Base-by-base conservation (phyloP, 495 filamentous ascomycete species). In the Podospora bellae-mahoneyi region DNA sequence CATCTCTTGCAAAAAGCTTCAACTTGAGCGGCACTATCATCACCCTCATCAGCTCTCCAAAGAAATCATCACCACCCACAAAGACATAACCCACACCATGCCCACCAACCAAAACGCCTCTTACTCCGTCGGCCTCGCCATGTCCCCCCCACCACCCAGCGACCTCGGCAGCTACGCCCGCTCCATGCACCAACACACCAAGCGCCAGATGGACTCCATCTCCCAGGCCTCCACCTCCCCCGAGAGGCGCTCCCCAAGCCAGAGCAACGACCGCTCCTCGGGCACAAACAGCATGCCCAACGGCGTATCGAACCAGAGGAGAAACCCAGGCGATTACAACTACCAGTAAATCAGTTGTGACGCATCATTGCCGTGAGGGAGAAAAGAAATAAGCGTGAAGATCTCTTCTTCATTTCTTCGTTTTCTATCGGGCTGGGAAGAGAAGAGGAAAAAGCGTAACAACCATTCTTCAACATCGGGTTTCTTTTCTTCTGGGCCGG, bases 111-210 rank as follows among this genome's bases (percentile, higher is more conserved):
- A 74, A 68, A 69, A 68, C 28, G 2, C 60, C 28, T 64, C 71
- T 15, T 78, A 73, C 61, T 72, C 74, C 6, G 69, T 71, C 20
- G 56, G 74, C 61, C 76, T 80, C 71, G 70, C 30, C 30, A 10
- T 72, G 13, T 75, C 78, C 0, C 76, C 82, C 18, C 74, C 81
- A 4, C 78, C 81, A 3, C 82, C 82, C 5, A n/a, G 73, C 60
- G 80, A 84, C 63, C 69, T 84, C 19, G 72, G 79, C 16, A 77
- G 76, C 10, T 84, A 84, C 64, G 71, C 80, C 4, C 78, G 82
- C 63, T 79, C 75, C 58, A 84, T 84, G 82, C 81, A 81, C 64
- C 78, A 80, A 57, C 82, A 84, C 68, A 84, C 82, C 62, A 84
- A 84, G 77, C 70, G 79, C 34, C 82, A 84, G 73, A 84, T 84